Percentiles rank a stretch among this genome's conserved stretches.
Evolutionary conservation across 306 rosid genomes (phyloP).

Genomic region (Coriaria nepalensis): DNA sequence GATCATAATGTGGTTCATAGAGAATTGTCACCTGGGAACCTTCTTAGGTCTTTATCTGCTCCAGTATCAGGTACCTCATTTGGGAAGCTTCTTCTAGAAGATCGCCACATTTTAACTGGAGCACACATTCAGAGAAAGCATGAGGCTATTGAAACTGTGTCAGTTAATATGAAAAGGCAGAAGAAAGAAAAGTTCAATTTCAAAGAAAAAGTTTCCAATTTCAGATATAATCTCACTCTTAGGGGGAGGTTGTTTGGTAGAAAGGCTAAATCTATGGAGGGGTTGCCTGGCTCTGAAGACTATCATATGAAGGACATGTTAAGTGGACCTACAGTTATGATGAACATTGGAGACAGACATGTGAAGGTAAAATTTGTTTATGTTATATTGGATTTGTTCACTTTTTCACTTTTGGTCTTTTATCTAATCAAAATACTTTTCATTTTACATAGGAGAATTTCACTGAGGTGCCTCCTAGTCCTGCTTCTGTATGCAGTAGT

Average conservation of each 20-base stretch:
- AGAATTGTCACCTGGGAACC: constrained; percentile 76
- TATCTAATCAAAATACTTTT: constrained; percentile 17
- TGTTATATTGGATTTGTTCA: constrained; percentile 9
- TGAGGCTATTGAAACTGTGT: constrained; percentile 50
- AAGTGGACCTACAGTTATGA: constrained; percentile 82
- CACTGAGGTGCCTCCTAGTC: constrained; percentile 99
- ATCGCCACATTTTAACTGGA: constrained; percentile 74
- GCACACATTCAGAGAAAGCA: constrained; percentile 84
- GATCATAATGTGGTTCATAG: constrained; percentile 30
- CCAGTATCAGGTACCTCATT: constrained; percentile 95
- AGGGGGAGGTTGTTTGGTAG: constrained; percentile 69
- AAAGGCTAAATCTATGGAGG: constrained; percentile 45
- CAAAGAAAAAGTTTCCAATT: constrained; percentile 73
- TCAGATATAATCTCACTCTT: constrained; percentile 57
- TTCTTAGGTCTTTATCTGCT: constrained; percentile 81
- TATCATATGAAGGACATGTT: constrained; percentile 44
- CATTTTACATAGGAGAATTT: constrained; percentile 52
- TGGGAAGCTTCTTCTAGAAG: constrained; percentile 98
- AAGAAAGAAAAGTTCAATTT: constrained; percentile 71
- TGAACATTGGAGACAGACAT: constrained; percentile 53
- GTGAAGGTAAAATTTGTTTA: constrained; percentile 33
- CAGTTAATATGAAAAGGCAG: constrained; percentile 33
- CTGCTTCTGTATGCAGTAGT: constrained; percentile 93
- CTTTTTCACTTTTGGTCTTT: constrained; percentile 14
- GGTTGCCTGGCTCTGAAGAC: constrained; percentile 32